phyloP scores from a whole-genome alignment of 345 rosid genomes.

The Gossypioides kirkii region DNA sequence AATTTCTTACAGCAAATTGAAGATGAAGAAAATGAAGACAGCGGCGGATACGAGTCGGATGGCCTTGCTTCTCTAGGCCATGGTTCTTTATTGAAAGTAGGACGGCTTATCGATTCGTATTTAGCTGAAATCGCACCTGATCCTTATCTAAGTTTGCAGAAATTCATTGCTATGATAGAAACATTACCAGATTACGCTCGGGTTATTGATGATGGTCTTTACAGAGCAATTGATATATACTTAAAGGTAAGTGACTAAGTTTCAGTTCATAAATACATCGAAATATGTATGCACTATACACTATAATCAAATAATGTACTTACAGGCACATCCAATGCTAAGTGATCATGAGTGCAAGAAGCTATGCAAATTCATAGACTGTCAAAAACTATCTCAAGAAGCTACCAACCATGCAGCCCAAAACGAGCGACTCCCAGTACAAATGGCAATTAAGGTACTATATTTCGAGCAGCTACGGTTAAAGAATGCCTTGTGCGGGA shows the following conservation, averaged over 20 bases:
- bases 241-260: conserved; percentile 54
- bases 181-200: conserved; percentile 73
- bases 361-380: conserved; percentile 65
- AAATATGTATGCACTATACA: background rate
- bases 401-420: conserved; percentile 59
- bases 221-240: conserved; percentile 77
- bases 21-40: conserved; percentile 54
- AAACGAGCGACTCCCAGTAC: conserved; percentile 58
- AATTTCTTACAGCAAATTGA: conserved; percentile 60
- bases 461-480: conserved; percentile 63
- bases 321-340: conserved; percentile 60
- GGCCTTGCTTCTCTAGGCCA: conserved; percentile 51
- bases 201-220: conserved; percentile 72
- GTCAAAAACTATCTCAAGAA: conserved; percentile 56
- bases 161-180: conserved; percentile 65
- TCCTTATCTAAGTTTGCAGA: conserved; percentile 61
- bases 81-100: conserved; percentile 68
- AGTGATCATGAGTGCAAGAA: conserved; percentile 57
- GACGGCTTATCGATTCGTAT: conserved; percentile 71
- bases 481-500: conserved; percentile 56
- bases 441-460: conserved; percentile 56
- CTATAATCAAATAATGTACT: background rate
- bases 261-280: background rate
- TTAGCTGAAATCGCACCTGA: conserved; percentile 85
- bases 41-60: conserved; percentile 46